phyloP scores from a whole-genome alignment of 768 basidiomycete species.

The Lactarius sp. region DNA sequence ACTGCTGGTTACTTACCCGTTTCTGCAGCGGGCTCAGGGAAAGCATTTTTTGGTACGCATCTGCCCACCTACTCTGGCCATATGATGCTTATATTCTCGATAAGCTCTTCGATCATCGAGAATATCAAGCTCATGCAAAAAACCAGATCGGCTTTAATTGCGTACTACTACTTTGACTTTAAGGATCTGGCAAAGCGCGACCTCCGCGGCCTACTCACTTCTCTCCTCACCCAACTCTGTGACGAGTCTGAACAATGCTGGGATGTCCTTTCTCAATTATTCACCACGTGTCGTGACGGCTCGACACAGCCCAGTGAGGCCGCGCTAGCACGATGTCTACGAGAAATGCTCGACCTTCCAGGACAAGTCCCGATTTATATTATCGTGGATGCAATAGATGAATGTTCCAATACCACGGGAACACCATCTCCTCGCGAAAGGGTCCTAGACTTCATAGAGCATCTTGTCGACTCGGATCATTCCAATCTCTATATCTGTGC shows the following conservation, averaged over 20 bases:
- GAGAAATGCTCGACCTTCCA: background rate
- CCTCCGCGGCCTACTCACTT: background rate
- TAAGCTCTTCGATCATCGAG: background rate
- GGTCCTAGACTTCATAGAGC: background rate
- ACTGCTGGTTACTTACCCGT: background rate
- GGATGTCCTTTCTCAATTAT: no score
- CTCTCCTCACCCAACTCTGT: background rate
- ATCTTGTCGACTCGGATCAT: background rate
- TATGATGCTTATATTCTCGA: background rate
- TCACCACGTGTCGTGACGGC: no score
- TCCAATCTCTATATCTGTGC: background rate
- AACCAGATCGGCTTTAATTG: background rate
- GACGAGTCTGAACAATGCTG: background rate
- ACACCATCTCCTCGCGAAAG: background rate
- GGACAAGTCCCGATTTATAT: background rate
- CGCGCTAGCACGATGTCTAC: background rate
- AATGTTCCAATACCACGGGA: background rate
- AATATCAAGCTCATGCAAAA: background rate
- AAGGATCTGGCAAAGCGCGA: background rate
- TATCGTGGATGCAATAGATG: background rate
- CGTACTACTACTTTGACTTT: background rate
- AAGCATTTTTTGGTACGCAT: conserved; percentile 3
- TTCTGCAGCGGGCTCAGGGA: conserved; percentile 2
- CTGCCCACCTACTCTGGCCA: background rate
- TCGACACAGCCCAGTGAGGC: background rate